Conservation (phyloP, 2,329 filamentous ascomycete species). For the Trichoderma polysporum region DNA sequence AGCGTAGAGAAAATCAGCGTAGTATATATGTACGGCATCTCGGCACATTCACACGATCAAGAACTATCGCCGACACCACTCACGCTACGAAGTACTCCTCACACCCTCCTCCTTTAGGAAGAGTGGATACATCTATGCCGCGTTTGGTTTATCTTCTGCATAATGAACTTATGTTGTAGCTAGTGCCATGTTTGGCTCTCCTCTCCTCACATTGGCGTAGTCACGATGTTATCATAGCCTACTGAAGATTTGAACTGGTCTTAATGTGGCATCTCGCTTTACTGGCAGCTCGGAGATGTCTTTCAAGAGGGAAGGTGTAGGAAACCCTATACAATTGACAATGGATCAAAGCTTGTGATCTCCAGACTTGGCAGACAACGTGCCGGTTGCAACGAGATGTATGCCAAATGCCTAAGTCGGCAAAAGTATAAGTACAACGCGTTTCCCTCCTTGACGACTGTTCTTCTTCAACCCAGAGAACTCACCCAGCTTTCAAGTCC, state of each 20-base stretch:
- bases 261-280: slow-evolving; percentile 5
- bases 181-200: not conserved
- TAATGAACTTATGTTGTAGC: not conserved
- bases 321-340: not conserved
- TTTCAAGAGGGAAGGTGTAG: slow-evolving; percentile 12
- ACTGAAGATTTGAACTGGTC: not conserved
- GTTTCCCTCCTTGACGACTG: not conserved
- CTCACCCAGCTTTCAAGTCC: not conserved
- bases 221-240: not conserved
- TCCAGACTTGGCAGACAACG: not conserved
- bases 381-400: not conserved
- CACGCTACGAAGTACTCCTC: not conserved
- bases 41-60: not conserved
- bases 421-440: not conserved
- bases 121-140: not conserved
- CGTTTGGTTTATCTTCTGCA: not conserved
- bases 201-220: not conserved
- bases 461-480: not conserved
- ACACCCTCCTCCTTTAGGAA: not conserved
- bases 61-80: not conserved
- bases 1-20: not conserved
- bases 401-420: not conserved
- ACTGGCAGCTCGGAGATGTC: not conserved
- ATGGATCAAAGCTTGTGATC: not conserved
- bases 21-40: slow-evolving; percentile 3